Conservation (phyloP, 192 early-diverging fungal genomes). For the Podila epigama region DNA sequence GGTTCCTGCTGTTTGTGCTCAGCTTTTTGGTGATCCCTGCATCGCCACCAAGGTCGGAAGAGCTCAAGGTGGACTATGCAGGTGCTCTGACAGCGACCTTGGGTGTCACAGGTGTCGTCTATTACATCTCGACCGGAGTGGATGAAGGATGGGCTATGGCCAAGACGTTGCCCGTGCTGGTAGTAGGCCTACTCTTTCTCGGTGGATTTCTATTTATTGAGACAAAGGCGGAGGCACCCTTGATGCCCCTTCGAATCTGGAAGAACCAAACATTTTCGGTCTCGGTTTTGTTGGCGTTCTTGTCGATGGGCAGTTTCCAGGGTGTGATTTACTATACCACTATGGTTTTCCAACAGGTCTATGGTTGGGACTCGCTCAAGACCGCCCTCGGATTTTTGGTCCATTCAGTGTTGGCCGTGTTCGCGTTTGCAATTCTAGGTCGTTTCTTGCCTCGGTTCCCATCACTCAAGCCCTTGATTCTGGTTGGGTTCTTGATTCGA, state of each 20-base stretch:
- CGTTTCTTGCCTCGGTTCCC: conserved; percentile 42
- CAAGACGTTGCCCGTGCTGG: conserved; percentile 29
- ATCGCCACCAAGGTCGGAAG: conserved; percentile 11
- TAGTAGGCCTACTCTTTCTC: conserved; percentile 22
- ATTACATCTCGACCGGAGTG: conserved; percentile 35
- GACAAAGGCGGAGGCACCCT: conserved; percentile 22
- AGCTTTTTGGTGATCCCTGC: conserved; percentile 25
- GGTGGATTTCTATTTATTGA: conserved; percentile 44
- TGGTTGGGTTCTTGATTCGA: conserved; percentile 19
- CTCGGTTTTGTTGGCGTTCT: conserved; percentile 48
- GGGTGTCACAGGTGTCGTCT: conserved; percentile 42
- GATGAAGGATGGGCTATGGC: conserved; percentile 46
- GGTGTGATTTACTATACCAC: conserved; percentile 50
- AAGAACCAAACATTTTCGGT: conserved; percentile 44
- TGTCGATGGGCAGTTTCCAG: conserved; percentile 38
- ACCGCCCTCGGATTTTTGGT: conserved; percentile 55
- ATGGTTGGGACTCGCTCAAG: conserved; percentile 45
- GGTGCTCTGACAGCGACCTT: conserved; percentile 29
- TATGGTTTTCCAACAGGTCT: conserved; percentile 56
- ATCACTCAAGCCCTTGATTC: conserved; percentile 21
- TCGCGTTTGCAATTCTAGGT: conserved; percentile 43
- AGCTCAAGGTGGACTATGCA: conserved; percentile 38
- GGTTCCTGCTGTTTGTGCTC: conserved; percentile 13
- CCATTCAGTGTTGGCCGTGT: conserved; percentile 43
- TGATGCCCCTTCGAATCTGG: conserved; percentile 56